A percentile compares a stretch with the other conserved stretches of the same genome.
These are phyloP conservation scores for Kitagawia praeruptora DNA, from an alignment of 129 eudicot genomes.

Conservation along the genomic window DNA sequence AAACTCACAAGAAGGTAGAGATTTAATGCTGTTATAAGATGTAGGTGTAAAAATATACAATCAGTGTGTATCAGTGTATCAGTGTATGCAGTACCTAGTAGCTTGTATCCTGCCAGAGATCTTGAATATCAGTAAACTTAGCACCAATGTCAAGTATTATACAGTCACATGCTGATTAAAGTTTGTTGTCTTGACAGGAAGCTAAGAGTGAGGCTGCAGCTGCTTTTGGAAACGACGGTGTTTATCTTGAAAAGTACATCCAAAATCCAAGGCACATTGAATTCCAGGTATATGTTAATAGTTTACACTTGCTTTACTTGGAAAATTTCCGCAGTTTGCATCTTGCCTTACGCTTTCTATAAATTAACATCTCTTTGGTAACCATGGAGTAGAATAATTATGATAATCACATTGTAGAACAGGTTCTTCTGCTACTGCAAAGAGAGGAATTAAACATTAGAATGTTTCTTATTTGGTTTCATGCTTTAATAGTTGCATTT, in stretches of 20 bases:
- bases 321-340: background rate
- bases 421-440: background rate
- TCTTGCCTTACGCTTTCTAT: background rate
- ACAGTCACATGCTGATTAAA: no score
- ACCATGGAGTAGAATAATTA: background rate
- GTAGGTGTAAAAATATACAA: no score
- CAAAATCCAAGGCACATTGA: slow-evolving; percentile 96
- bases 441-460: background rate
- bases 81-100: no score
- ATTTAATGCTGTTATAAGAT: no score
- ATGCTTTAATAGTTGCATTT: background rate
- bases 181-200: no score
- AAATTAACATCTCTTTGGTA: background rate
- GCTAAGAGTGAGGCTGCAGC: no score
- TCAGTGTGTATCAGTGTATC: no score
- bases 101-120: no score
- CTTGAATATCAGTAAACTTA: no score
- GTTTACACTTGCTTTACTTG: background rate
- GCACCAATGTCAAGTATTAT: no score
- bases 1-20: no score
- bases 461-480: background rate
- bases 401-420: background rate
- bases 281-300: slow-evolving; percentile 52
- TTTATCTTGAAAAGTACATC: slow-evolving; percentile 29
- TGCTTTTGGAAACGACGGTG: no score